Percentiles rank a stretch among this genome's conserved stretches.
Evolutionary conservation across 108 stramenopile genomes (phyloP).

Genomic region (Skeletonema potamos): DNA sequence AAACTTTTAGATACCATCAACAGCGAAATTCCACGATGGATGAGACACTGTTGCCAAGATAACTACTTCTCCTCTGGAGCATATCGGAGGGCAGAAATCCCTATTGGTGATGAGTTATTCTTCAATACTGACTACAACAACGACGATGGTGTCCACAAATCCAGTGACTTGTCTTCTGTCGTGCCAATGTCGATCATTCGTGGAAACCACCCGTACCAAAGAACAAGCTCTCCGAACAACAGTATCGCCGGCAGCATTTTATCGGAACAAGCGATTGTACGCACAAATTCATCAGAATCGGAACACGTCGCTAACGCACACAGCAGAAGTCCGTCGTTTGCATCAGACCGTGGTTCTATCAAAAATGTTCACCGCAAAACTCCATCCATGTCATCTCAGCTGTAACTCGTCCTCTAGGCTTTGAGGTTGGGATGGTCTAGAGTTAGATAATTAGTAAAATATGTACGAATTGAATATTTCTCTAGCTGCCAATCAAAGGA

Average conservation of each 20-base stretch:
- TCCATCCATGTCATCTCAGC: background rate
- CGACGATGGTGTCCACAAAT: background rate
- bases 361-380: background rate
- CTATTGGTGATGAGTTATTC: background rate
- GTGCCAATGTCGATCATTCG: slow-evolving; percentile 1
- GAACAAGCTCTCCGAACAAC: background rate
- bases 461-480: too few species aligned
- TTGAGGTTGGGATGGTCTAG: too few species aligned
- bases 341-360: background rate
- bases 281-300: background rate
- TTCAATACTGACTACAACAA: background rate
- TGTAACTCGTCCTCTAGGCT: too few species aligned
- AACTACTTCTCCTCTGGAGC: slow-evolving; percentile 71
- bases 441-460: too few species aligned
- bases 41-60: slow-evolving; percentile 69
- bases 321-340: background rate
- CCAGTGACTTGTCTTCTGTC: background rate
- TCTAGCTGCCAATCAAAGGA: too few species aligned
- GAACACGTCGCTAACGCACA: background rate
- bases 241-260: background rate
- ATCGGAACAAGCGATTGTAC: background rate
- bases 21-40: slow-evolving; percentile 74
- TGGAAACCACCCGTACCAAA: background rate
- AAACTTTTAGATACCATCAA: slow-evolving; percentile 59
- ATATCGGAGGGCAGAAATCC: slow-evolving; percentile 73